phyloP scores from a whole-genome alignment of 176 grass and related monocot species.

The Typha latifolia region DNA sequence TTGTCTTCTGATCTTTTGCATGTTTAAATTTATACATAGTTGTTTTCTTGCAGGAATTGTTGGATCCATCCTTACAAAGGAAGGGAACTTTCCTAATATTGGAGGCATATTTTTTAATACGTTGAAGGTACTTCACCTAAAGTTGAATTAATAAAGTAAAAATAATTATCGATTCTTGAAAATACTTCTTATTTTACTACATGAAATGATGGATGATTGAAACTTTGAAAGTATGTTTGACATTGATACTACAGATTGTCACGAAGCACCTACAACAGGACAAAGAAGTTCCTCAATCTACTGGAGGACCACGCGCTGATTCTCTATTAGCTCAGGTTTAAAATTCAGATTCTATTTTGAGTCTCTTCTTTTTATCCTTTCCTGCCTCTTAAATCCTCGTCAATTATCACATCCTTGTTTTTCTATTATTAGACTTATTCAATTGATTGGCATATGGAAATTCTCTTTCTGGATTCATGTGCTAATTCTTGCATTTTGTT shows the following conservation, averaged over 20 bases:
- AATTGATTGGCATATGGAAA: no score
- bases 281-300: neutral
- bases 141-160: neutral
- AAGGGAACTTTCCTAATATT: constrained; percentile 1
- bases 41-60: constrained; percentile 19
- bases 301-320: constrained; percentile 7
- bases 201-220: no score
- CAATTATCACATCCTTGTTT: neutral
- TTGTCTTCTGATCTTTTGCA: neutral
- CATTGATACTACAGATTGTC: constrained; percentile 8
- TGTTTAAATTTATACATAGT: neutral
- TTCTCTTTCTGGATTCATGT: no score
- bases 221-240: no score
- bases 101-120: constrained; percentile 16
- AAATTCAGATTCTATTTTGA: neutral
- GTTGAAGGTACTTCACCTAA: neutral
- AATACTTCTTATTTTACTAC: neutral
- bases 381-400: neutral
- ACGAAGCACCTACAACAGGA: constrained; percentile 17
- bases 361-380: neutral
- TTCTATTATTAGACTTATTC: no score
- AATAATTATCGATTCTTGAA: neutral
- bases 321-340: constrained; percentile 23
- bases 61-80: constrained; percentile 16
- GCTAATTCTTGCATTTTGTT: no score